Base-by-base conservation (phyloP, 78 protist genomes). In the Dictyostelium purpureum region DNA sequence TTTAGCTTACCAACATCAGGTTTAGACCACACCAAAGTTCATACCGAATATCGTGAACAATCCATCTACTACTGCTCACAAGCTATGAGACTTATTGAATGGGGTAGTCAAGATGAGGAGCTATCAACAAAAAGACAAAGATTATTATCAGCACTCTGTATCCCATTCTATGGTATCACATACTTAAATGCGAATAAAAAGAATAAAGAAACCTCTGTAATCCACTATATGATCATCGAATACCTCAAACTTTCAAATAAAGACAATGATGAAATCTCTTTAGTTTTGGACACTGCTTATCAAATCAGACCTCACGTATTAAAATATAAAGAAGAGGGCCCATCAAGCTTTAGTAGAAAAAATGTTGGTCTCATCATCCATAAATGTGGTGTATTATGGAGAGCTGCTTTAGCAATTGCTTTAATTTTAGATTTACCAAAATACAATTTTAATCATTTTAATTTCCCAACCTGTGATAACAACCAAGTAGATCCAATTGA, bases 351-450 rank as follows among this genome's bases (percentile, higher is more conserved):
- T 28, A 56, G 65, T 51, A 59, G 92, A 61, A 85, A 85, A 28
- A 35, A 42, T 11, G 79, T 85, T 73, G 92, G 92, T 45, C 73
- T 85, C 47, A 52, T 73, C 1, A 31, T 85, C 0, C 24, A 42
- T 57, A 85, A 47, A 47, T 66, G 67, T 21, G 92, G 82, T 42
- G 77, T 57, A 59, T 49, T 85, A 11, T 85, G 92, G 92, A 47
- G 70, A 31, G 28, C 52, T 31, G 57, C 89, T 3, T 47, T 80
- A 6, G 49, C 69, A 4, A 80, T 37, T 52, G n/a, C 78, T 9
- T 12, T 67, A 37, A 31, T 66, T 51, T 43, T 43, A 10, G 54
- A 51, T 14, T 35, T 67, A 37, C 78, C 89, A 26, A 35, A 51
- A 28, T 38, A 49, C 24, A 28, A 67, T 1, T 43, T 31, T 42